Percentiles rank a stretch among this genome's conserved stretches.
Evolutionary conservation across 129 eudicot species (phyloP).

Genomic region (Chrysanthemum lavandulifolium): DNA sequence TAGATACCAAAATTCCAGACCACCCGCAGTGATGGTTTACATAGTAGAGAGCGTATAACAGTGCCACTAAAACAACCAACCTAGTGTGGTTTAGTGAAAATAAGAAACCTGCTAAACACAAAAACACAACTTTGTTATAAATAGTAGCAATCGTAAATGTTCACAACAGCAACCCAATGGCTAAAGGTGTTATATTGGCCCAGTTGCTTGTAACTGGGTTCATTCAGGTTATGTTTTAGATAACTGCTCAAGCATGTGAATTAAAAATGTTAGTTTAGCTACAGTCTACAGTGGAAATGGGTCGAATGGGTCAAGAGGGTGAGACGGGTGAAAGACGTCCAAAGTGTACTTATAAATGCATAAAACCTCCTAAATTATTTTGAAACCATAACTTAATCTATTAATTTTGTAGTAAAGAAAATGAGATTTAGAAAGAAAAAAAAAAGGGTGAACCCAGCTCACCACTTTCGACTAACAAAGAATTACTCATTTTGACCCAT

Average conservation of each 20-base stretch:
- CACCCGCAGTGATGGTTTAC: conserved; percentile 80
- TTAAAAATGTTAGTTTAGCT: background rate
- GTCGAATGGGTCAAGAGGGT: background rate
- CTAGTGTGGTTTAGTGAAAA: conserved; percentile 88
- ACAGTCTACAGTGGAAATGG: background rate
- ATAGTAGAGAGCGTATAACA: conserved; percentile 58
- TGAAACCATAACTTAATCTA: background rate
- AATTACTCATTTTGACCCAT: background rate
- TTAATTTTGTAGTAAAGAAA: background rate
- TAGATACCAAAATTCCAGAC: conserved; percentile 72
- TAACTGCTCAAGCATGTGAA: too few relatives aligned
- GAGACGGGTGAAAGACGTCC: background rate
- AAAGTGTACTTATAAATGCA: too few relatives aligned
- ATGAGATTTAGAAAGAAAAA: background rate
- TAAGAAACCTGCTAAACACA: conserved; percentile 60
- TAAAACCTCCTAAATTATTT: too few relatives aligned
- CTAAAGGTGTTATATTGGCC: too few relatives aligned
- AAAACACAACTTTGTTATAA: background rate
- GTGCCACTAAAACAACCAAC: conserved; percentile 78
- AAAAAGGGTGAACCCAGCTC: background rate
- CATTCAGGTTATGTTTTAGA: background rate
- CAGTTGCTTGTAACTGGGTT: background rate
- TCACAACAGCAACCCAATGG: too few relatives aligned
- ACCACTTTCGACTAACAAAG: background rate
- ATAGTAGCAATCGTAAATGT: too few relatives aligned